Evolutionary conservation across 2,329 filamentous ascomycete genomes (phyloP).

Genomic region (Trichoderma simmonsii): DNA sequence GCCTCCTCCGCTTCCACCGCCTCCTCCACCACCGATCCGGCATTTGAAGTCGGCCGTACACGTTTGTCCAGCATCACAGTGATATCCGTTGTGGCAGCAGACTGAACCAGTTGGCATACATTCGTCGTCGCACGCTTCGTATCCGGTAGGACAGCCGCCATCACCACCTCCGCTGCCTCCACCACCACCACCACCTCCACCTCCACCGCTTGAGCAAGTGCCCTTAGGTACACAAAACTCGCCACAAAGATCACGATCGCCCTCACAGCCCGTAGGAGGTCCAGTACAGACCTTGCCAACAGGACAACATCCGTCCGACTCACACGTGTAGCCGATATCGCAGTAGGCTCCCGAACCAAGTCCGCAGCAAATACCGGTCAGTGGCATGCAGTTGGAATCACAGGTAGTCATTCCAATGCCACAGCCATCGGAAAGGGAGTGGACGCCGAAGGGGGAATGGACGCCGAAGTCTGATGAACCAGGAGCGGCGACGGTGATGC

Average conservation of each 20-base stretch:
- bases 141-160: slow-evolving; percentile 12
- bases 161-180: background rate
- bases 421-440: slow-evolving; percentile 24
- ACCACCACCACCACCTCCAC: slow-evolving; percentile 21
- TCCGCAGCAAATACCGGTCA: slow-evolving; percentile 29
- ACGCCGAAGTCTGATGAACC: slow-evolving; percentile 21
- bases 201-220: slow-evolving; percentile 17
- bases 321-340: slow-evolving; percentile 16
- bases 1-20: slow-evolving; percentile 15
- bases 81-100: slow-evolving; percentile 26
- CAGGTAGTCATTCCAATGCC: slow-evolving; percentile 26
- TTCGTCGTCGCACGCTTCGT: slow-evolving; percentile 18
- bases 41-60: slow-evolving; percentile 20
- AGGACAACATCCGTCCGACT: slow-evolving; percentile 31
- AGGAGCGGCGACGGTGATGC: slow-evolving; percentile 12
- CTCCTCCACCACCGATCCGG: slow-evolving; percentile 10
- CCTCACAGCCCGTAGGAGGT: slow-evolving; percentile 6
- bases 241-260: slow-evolving; percentile 23
- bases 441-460: slow-evolving; percentile 16
- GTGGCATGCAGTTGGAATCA: slow-evolving; percentile 33
- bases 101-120: slow-evolving; percentile 25
- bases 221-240: slow-evolving; percentile 16
- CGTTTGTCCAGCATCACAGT: slow-evolving; percentile 21
- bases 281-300: slow-evolving; percentile 27
- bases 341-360: slow-evolving; percentile 18